Conservation (phyloP, 352 stramenopile species). For the Discostella stelligera region DNA sequence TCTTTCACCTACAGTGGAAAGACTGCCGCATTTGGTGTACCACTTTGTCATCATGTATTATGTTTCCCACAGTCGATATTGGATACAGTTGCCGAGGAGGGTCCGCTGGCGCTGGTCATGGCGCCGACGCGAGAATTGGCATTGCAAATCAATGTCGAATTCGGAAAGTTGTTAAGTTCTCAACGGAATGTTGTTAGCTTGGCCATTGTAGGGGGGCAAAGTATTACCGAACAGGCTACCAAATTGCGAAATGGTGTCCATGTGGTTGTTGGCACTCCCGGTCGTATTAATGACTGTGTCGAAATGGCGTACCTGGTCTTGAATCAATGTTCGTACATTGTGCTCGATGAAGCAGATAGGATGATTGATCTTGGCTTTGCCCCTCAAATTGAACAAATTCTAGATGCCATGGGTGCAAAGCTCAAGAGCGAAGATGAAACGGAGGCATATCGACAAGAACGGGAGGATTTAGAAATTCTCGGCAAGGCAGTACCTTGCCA, state of each 20-base stretch:
- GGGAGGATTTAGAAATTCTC: slow-evolving; percentile 66
- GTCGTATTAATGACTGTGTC: slow-evolving; percentile 95
- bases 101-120: slow-evolving; percentile 96
- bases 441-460: slow-evolving; percentile 92
- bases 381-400: slow-evolving; percentile 92
- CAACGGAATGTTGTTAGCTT: slow-evolving; percentile 85
- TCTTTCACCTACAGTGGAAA: slow-evolving; percentile 85
- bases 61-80: slow-evolving; percentile 86
- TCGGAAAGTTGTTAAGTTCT: slow-evolving; percentile 65
- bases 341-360: slow-evolving; percentile 98
- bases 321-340: slow-evolving; percentile 99
- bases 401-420: slow-evolving; percentile 95
- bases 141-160: slow-evolving; percentile 94
- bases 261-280: slow-evolving; percentile 97
- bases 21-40: slow-evolving; percentile 97
- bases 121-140: slow-evolving; percentile 97
- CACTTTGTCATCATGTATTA: slow-evolving; percentile 94
- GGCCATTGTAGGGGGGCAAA: slow-evolving; percentile 90
- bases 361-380: slow-evolving; percentile 96
- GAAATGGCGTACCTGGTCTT: slow-evolving; percentile 97
- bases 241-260: slow-evolving; percentile 94
- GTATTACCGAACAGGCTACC: slow-evolving; percentile 95
- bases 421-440: slow-evolving; percentile 96
- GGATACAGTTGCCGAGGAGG: slow-evolving; percentile 88
- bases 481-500: slow-evolving; percentile 58